phyloP scores from a whole-genome alignment of 257 asterid genomes.

The Avicennia marina region DNA sequence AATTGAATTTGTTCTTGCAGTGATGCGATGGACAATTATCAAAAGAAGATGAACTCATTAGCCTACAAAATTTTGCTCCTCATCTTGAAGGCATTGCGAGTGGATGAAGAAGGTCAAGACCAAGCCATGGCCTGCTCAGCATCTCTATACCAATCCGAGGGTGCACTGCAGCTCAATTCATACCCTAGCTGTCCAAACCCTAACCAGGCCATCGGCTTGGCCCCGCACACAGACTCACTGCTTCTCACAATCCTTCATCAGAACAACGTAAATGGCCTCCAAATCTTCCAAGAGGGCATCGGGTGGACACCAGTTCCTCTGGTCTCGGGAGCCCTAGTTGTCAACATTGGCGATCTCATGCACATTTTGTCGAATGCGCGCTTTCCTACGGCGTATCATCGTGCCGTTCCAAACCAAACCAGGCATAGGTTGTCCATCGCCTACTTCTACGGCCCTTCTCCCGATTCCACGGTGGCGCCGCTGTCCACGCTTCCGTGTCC shows the following conservation, averaged over 20 bases:
- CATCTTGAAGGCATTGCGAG: conserved; percentile 42
- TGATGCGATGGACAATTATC: conserved; percentile 61
- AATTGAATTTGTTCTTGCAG: conserved; percentile 19
- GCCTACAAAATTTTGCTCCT: conserved; percentile 39
- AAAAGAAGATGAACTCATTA: conserved; percentile 53
- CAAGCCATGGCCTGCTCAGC: conserved; percentile 11
- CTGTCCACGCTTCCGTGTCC: conserved; percentile 25
- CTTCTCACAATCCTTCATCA: conserved; percentile 80
- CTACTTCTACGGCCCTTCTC: conserved; percentile 52
- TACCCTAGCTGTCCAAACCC: conserved; percentile 86
- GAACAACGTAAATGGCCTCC: conserved; percentile 56
- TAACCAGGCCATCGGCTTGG: conserved; percentile 58
- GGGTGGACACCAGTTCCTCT: conserved; percentile 59
- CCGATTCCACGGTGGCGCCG: conserved; percentile 43
- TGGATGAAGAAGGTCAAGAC: conserved; percentile 29
- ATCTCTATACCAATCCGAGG: conserved; percentile 25
- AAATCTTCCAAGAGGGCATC: conserved; percentile 37
- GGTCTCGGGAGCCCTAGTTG: conserved; percentile 40
- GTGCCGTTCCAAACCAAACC: conserved; percentile 51
- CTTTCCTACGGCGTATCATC: conserved; percentile 42
- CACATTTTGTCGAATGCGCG: conserved; percentile 59
- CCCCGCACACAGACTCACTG: conserved; percentile 75
- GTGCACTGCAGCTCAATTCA: conserved; percentile 72
- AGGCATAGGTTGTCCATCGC: conserved; percentile 51
- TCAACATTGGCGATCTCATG: conserved; percentile 72